Evolutionary conservation across 2,329 filamentous ascomycete genomes (phyloP), one percentile per base, ranked within the genome.

Genomic region (Orbilia ellipsospora): DNA sequence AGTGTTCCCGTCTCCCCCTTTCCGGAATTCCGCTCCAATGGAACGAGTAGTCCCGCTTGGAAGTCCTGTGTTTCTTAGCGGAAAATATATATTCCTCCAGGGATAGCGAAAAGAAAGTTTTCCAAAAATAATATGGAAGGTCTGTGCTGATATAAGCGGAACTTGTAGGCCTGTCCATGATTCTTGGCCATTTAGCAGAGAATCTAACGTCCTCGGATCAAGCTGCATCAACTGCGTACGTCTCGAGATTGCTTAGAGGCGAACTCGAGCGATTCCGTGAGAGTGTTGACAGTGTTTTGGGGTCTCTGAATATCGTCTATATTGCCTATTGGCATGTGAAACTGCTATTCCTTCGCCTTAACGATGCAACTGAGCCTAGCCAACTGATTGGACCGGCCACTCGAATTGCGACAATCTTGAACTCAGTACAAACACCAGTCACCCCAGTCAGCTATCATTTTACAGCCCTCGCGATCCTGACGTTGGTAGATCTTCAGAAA

Each of bases 291-390:
- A 81, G 80, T 5, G 80, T 84, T 55, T 83, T 83, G 80, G 82
- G 84, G 12, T 84, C 85, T 51, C 83, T 89, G 26, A 87, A 87
- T 20, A 85, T 90, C 36, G 84, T 92, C 1, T 88, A 90, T 78
- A 84, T 92, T 23, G 87, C 87, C 16, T 92, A 91, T 82, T 91
- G 90, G 87, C 89, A 92, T 80, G 86, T 88, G 78, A 88, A 89
- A 75, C 84, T 92, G 7, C 83, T 92, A 16, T 85, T 88, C 8
- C 88, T 89, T 61, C 84, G 91, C 1, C 83, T 89, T 64, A 87
- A 86, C 44, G 85, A 87, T 0, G 85, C 84, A 10, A 84, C 86
- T 0, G 86, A 87, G 48, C 84, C 87, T 0, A 82, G 84, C 1
- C 87, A 90, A 72, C 84, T 90, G 15, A 82, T 91, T 18, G 88